These are phyloP conservation scores for Metarhizium anisopliae DNA, from an alignment of 2,329 filamentous ascomycete species.

Conservation along the genomic window DNA sequence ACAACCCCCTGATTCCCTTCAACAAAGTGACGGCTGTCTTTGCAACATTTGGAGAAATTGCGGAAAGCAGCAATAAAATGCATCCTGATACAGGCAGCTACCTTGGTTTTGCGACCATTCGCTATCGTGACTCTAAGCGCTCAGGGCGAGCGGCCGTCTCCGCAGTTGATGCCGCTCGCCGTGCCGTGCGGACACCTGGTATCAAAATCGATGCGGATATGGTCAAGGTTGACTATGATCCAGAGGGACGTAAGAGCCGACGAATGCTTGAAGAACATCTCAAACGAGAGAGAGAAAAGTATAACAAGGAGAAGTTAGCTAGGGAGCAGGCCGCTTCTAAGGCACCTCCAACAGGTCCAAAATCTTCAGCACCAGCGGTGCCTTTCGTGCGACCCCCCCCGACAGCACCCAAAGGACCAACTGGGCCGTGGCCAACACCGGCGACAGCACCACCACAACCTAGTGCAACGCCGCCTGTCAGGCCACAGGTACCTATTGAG, in stretches of 20 bases:
- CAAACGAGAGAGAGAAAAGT: slow-evolving; percentile 56
- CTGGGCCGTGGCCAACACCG: slow-evolving; percentile 33
- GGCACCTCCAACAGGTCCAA: slow-evolving; percentile 28
- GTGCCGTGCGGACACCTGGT: slow-evolving; percentile 67
- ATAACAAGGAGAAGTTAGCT: slow-evolving; percentile 28
- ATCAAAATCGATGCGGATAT: slow-evolving; percentile 69
- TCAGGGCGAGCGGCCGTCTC: slow-evolving; percentile 38
- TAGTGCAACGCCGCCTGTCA: slow-evolving; percentile 13
- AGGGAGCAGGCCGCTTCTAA: slow-evolving; percentile 22
- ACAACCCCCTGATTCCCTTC: slow-evolving; percentile 80
- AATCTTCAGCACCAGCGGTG: slow-evolving; percentile 16
- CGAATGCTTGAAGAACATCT: slow-evolving; percentile 69
- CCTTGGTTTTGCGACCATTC: slow-evolving; percentile 85
- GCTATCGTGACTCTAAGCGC: slow-evolving; percentile 66
- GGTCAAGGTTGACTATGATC: slow-evolving; percentile 80
- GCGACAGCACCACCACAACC: slow-evolving; percentile 16
- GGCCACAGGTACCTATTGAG: slow-evolving; percentile 47
- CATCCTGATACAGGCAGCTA: slow-evolving; percentile 92
- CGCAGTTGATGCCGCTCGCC: slow-evolving; percentile 72
- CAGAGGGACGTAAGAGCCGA: slow-evolving; percentile 74
- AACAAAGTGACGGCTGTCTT: slow-evolving; percentile 69
- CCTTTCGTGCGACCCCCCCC: slow-evolving; percentile 52
- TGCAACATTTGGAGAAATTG: slow-evolving; percentile 75
- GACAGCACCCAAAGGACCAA: slow-evolving; percentile 79
- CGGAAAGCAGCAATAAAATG: slow-evolving; percentile 85